phyloP scores from a whole-genome alignment of 495 filamentous ascomycete genomes.

The Acidiella bohemica region DNA sequence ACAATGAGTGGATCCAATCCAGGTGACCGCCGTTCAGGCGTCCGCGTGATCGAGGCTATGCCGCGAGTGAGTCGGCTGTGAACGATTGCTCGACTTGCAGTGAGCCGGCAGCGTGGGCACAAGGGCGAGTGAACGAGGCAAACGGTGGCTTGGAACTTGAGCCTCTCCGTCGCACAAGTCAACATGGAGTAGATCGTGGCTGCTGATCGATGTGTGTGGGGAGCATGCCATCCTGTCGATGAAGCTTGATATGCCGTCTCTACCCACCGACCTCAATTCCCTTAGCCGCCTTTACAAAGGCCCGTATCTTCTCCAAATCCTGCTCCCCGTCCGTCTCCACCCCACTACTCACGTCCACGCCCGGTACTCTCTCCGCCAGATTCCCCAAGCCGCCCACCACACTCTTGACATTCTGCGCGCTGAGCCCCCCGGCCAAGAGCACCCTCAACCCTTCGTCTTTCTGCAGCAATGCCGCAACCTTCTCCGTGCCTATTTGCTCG shows the following conservation, averaged over 20 bases:
- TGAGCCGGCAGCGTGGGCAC: no score
- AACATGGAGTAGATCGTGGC: background rate
- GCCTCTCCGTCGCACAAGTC: no score
- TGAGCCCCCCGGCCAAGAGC: conserved; percentile 72
- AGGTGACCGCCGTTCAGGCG: no score
- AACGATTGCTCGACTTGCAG: no score
- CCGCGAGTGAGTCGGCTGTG: no score
- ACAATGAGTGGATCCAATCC: no score
- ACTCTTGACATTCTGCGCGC: conserved; percentile 56
- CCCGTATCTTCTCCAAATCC: conserved; percentile 65
- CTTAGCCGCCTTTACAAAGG: conserved; percentile 67
- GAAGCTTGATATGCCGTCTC: no score
- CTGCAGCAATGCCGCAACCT: conserved; percentile 47
- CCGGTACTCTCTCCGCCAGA: conserved; percentile 41
- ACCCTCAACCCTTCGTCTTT: conserved; percentile 52
- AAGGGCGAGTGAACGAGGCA: no score
- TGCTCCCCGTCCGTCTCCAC: conserved; percentile 78
- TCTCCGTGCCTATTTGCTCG: conserved; percentile 51
- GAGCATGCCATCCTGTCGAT: background rate
- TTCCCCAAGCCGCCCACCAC: conserved; percentile 43
- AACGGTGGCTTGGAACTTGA: no score
- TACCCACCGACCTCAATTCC: conserved; percentile 6
- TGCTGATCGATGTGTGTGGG: background rate
- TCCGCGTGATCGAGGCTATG: no score
- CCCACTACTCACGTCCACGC: conserved; percentile 86